A percentile compares a stretch with the other conserved stretches of the same genome.
These are phyloP conservation scores for Cercospora brassicicola DNA, from an alignment of 2,329 filamentous ascomycete species.

Conservation along the genomic window DNA sequence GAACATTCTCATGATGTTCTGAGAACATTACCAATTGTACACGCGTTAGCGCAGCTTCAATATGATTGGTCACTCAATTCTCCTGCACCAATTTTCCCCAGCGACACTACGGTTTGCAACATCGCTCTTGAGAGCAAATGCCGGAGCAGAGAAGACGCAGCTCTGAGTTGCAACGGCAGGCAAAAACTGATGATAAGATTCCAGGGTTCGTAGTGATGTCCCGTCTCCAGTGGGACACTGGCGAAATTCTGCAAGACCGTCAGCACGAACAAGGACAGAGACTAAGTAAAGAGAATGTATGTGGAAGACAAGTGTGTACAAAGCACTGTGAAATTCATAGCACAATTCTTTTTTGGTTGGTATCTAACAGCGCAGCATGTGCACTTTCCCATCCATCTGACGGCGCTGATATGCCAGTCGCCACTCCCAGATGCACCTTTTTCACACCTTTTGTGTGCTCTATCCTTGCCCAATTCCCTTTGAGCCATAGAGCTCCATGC, in stretches of 20 bases:
- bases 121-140: no score
- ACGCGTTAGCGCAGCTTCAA: not conserved
- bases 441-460: constrained; percentile 6
- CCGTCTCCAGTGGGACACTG: no score
- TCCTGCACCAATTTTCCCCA: not conserved
- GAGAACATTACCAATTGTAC: not conserved
- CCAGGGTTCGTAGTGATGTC: no score
- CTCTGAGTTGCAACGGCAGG: not conserved
- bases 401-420: constrained; percentile 13
- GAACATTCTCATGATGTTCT: not conserved
- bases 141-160: not conserved
- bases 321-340: constrained; percentile 7
- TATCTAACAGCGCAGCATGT: constrained; percentile 12
- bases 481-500: constrained; percentile 19
- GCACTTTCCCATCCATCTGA: constrained; percentile 2
- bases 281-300: not conserved
- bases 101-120: no score
- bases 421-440: constrained; percentile 15
- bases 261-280: not conserved
- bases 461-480: constrained; percentile 14
- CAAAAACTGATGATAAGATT: not conserved
- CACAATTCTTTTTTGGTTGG: constrained; percentile 8
- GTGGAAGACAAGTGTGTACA: not conserved
- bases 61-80: not conserved
- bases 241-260: not conserved